Base-by-base conservation (phyloP, 148 eudicot genomes). In the Rheum nobile region DNA sequence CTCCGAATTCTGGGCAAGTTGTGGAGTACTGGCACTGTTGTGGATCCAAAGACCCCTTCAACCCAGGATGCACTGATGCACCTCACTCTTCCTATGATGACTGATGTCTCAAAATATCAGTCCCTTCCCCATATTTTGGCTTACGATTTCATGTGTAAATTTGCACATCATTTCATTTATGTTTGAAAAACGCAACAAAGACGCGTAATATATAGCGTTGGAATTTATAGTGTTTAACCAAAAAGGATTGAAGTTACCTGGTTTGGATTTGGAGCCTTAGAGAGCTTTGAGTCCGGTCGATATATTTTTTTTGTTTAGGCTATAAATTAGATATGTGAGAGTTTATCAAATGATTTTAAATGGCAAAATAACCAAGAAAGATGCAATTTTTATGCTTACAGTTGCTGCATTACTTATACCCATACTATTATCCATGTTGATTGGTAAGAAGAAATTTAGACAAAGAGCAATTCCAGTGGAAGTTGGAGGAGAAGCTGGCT, bases 401-500 rank as follows among this genome's bases (percentile, higher is more conserved):
- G 75, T 84, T 75, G 47, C 83, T 78, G 90, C 88, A 29, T 31
- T 89, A 38, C 55, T 82, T 47, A 29, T 91, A 67, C 96, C 98
- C 38, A 13, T 88, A 48, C 70, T 86, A 22, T 80, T 91, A 39
- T 87, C 91, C 19, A 31, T 89, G 67, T 72, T 88, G 72, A 54
- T 74, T 74, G 85, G 90, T 10, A 91, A 81, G 82, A 88, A 76
- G 75, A 91, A 87, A 83, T 72, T 21, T 54, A 94, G 86, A 75
- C 89, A 84, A 79, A 91, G 98, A 81, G 98, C 91, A 39, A 85
- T 87, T 80, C 86, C 85, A 3, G 93, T 80, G 72, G 77, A 88
- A 68, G 93, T 86, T 81, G 80, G 93, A 17, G 97, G 96, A 71
- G 97, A 94, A 79, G 72, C 82, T 19, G 98, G 97, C 50, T 74